Base-by-base conservation (phyloP, 23 red algal species). In the Agarophyton chilense region DNA sequence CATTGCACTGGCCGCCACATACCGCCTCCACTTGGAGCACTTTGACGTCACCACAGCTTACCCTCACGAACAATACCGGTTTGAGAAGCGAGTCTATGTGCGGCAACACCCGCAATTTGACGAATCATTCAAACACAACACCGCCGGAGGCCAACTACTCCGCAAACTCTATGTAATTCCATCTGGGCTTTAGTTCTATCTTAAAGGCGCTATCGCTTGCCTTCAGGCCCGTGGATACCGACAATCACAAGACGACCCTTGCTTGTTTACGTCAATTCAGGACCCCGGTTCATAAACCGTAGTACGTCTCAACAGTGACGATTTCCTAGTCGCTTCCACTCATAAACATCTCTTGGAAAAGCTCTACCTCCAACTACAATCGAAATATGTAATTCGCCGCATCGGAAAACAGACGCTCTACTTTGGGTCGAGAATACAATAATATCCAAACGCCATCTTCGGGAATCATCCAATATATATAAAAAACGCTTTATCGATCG, bases 31-130 rank as follows among this genome's bases (percentile, higher is more conserved):
- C 17, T 13, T 73, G 2, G 82, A 73, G 12, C 82, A 87, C 44
- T 60, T 83, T 26, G 61, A 87, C 61, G 42, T 87, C 11, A 72
- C n/a, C 18, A 28, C 82, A 9, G 67, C 82, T 6, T 87, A 74
- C 82, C 46, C 58, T 12, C 82, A 87, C 67, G 62, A 72, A 72
- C 0, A 13, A 52, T 17, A 4, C 12, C 44, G 7, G 16, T 77
- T 61, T 49, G 65, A 72, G 4, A 72, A 88, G 43, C 67, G 46
- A 4, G 5, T 88, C n/a, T 78, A 35, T 11, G 55, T 88, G 2
- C 13, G 41, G 62, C 46, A 76, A 36, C 47, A 76, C 65, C 66
- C 84, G 12, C 46, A 45, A 4, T 88, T 78, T 26, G 41, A 88
- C 49, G 84, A 68, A 0, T 28, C 46, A 2, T 44, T 60, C 7